phyloP scores from a whole-genome alignment of 139 green algal genomes.

The Edaphochlamys debaryana region DNA sequence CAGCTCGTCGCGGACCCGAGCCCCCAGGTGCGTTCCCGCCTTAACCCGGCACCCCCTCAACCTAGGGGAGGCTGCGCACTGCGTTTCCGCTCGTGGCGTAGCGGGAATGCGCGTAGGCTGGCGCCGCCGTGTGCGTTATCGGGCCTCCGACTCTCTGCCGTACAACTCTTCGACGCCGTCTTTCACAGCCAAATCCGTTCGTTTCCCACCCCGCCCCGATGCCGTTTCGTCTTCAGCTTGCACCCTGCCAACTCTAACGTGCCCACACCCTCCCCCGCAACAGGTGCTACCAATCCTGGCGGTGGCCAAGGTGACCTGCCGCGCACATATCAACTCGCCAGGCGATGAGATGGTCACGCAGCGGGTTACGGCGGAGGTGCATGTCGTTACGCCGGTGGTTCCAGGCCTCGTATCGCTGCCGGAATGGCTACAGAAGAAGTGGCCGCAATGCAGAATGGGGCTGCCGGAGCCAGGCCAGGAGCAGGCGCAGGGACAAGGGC shows the following conservation, averaged over 20 bases:
- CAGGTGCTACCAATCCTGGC: constrained; percentile 27
- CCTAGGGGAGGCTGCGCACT: too few relatives aligned
- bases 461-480: background rate
- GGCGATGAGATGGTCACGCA: constrained; percentile 28
- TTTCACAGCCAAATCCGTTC: too few relatives aligned
- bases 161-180: too few relatives aligned
- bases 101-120: too few relatives aligned
- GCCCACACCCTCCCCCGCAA: too few relatives aligned
- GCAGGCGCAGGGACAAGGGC: background rate
- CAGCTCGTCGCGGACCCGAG: constrained; percentile 19
- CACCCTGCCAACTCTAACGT: too few relatives aligned
- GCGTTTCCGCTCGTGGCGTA: too few relatives aligned
- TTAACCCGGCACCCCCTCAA: too few relatives aligned
- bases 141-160: background rate
- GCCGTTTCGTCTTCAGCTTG: too few relatives aligned
- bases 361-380: constrained; percentile 28
- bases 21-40: background rate
- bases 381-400: constrained; percentile 17
- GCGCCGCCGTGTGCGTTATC: too few relatives aligned
- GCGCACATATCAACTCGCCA: constrained; percentile 19
- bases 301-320: constrained; percentile 22
- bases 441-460: constrained; percentile 3
- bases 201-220: too few relatives aligned
- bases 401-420: constrained; percentile 12
- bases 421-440: constrained; percentile 14